These are phyloP conservation scores for Phytophthora lateralis DNA, from an alignment of 352 stramenopile species.

Conservation along the genomic window DNA sequence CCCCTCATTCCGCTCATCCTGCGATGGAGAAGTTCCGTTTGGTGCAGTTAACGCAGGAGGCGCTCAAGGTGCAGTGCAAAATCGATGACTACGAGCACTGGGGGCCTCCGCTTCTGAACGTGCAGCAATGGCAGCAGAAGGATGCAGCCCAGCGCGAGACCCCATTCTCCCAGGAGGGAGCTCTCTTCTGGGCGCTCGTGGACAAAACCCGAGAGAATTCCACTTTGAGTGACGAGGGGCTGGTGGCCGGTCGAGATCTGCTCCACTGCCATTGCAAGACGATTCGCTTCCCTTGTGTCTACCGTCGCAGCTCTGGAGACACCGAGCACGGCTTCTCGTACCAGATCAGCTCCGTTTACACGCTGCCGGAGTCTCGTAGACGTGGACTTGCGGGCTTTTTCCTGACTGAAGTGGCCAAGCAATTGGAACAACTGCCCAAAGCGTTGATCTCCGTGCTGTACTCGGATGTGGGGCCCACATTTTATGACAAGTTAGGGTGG, in stretches of 20 bases:
- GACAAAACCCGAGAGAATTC: conserved; percentile 26
- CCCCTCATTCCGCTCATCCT: background rate
- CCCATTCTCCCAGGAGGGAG: conserved; percentile 42
- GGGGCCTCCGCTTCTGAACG: conserved; percentile 39
- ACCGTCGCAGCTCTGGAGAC: conserved; percentile 34
- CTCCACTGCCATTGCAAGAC: conserved; percentile 63
- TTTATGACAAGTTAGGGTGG: conserved; percentile 64
- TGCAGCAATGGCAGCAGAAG: conserved; percentile 52
- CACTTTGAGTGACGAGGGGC: conserved; percentile 20
- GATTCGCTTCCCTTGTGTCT: conserved; percentile 50
- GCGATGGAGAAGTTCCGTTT: conserved; percentile 44
- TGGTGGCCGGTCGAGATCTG: conserved; percentile 25
- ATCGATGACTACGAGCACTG: conserved; percentile 56
- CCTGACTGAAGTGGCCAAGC: conserved; percentile 34
- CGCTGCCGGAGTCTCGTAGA: conserved; percentile 44
- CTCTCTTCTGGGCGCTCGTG: conserved; percentile 67
- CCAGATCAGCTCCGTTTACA: conserved; percentile 66
- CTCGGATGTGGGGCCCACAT: conserved; percentile 58
- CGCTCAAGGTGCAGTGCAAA: conserved; percentile 65
- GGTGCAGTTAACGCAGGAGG: conserved; percentile 54
- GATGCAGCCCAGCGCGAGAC: conserved; percentile 50
- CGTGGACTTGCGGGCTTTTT: conserved; percentile 55
- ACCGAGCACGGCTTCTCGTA: conserved; percentile 48
- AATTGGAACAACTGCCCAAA: conserved; percentile 31
- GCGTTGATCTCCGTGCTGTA: conserved; percentile 50